Evolutionary conservation across 2,329 filamentous ascomycete genomes (phyloP).

Genomic region (Pestalotiopsis sp.): DNA sequence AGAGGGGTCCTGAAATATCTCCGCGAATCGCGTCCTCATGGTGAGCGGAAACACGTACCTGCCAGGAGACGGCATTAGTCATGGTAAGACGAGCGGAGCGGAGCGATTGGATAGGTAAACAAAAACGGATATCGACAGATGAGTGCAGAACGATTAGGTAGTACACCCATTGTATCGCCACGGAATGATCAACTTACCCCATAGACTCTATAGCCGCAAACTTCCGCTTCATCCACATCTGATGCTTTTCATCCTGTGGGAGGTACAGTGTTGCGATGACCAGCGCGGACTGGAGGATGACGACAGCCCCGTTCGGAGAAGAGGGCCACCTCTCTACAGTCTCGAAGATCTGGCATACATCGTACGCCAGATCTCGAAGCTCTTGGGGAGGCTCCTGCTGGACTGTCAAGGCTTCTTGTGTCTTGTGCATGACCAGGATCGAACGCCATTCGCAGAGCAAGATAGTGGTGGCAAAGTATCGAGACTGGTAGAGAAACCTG

Average conservation of each 20-base stretch:
- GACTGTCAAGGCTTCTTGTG: conserved; percentile 65
- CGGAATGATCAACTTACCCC: conserved; percentile 61
- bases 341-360: conserved; percentile 79
- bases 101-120: no score
- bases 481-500: conserved; percentile 69
- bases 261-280: conserved; percentile 79
- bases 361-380: conserved; percentile 64
- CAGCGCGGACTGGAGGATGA: conserved; percentile 75
- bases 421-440: conserved; percentile 78
- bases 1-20: conserved; percentile 72
- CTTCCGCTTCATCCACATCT: conserved; percentile 78
- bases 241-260: conserved; percentile 72
- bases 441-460: conserved; percentile 77
- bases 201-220: conserved; percentile 77
- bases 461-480: conserved; percentile 75
- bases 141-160: no score
- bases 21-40: conserved; percentile 75
- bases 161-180: not conserved
- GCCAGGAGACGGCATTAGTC: conserved; percentile 14
- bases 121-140: no score
- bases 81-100: conserved; percentile 2
- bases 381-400: conserved; percentile 54
- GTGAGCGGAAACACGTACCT: conserved; percentile 84
- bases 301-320: conserved; percentile 69
- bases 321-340: conserved; percentile 73